These are phyloP conservation scores for Stipa capillata DNA, from an alignment of 176 grass and related monocot genomes.

Conservation along the genomic window DNA sequence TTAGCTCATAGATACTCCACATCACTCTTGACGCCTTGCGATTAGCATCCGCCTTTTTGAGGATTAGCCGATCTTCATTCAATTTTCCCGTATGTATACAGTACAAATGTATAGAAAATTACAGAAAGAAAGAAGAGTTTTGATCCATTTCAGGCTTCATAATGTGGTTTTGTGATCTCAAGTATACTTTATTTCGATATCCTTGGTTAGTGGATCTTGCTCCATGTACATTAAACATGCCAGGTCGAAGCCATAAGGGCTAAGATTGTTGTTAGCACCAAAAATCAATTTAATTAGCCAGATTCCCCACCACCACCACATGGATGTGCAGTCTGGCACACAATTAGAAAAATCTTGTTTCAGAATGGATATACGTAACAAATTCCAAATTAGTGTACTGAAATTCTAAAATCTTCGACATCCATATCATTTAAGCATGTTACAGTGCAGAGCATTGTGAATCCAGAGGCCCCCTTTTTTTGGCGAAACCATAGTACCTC, in stretches of 20 bases:
- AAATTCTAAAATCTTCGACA: background rate
- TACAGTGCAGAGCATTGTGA: no score
- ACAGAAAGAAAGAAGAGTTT: conserved; percentile 6
- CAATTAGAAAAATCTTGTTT: background rate
- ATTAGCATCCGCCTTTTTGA: conserved; percentile 28
- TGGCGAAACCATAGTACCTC: no score
- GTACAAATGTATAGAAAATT: conserved; percentile 10
- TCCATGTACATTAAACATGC: background rate
- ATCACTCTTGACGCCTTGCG: background rate
- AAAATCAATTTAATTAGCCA: background rate
- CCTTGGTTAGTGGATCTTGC: background rate
- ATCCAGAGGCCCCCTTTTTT: no score
- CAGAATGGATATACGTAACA: background rate
- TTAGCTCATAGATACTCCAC: conserved; percentile 13
- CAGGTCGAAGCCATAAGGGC: background rate
- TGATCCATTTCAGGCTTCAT: background rate
- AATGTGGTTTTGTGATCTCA: background rate
- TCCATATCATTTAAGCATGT: background rate
- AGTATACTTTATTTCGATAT: background rate
- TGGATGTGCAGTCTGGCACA: background rate
- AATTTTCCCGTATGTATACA: background rate
- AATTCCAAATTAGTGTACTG: background rate
- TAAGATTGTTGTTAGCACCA: background rate
- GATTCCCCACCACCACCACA: background rate
- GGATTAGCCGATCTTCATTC: conserved; percentile 5